These are phyloP conservation scores for Corynespora cassiicola DNA, from an alignment of 2,329 filamentous ascomycete species.

Conservation along the genomic window DNA sequence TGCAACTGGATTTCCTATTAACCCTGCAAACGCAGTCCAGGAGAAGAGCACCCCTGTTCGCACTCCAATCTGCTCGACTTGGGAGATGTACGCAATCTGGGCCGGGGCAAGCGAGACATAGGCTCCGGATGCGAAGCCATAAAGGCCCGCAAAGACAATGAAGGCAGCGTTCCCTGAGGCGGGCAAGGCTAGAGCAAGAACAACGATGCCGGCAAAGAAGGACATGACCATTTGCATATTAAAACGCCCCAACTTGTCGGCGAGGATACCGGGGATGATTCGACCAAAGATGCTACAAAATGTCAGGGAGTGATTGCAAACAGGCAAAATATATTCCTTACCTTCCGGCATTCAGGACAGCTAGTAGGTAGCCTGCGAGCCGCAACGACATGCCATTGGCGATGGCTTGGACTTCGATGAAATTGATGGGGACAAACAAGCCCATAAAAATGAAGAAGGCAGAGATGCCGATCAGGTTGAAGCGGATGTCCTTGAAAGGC, in stretches of 20 bases:
- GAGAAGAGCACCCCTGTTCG: slow-evolving; percentile 61
- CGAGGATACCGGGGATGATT: slow-evolving; percentile 61
- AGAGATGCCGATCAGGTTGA: slow-evolving; percentile 50
- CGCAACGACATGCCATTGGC: slow-evolving; percentile 54
- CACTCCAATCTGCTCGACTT: slow-evolving; percentile 61
- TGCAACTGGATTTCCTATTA: slow-evolving; percentile 58
- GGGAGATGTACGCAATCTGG: slow-evolving; percentile 49
- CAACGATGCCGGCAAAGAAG: slow-evolving; percentile 49
- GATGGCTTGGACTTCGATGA: slow-evolving; percentile 55
- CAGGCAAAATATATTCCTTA: slow-evolving; percentile 61
- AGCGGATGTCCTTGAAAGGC: slow-evolving; percentile 52
- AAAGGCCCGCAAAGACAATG: slow-evolving; percentile 54
- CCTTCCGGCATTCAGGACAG: slow-evolving; percentile 58
- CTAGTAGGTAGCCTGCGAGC: slow-evolving; percentile 60
- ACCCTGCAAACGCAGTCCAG: slow-evolving; percentile 50
- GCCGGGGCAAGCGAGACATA: slow-evolving; percentile 57
- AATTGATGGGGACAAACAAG: slow-evolving; percentile 64
- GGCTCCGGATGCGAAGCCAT: slow-evolving; percentile 60
- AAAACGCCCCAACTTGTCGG: slow-evolving; percentile 61
- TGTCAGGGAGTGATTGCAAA: slow-evolving; percentile 45
- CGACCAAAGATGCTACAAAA: slow-evolving; percentile 60
- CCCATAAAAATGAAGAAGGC: slow-evolving; percentile 66
- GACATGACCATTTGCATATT: slow-evolving; percentile 50
- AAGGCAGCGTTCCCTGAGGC: slow-evolving; percentile 52
- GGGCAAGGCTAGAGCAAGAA: slow-evolving; percentile 57